Conservation (phyloP, 768 basidiomycete species). For the Hericium rajendrae region DNA sequence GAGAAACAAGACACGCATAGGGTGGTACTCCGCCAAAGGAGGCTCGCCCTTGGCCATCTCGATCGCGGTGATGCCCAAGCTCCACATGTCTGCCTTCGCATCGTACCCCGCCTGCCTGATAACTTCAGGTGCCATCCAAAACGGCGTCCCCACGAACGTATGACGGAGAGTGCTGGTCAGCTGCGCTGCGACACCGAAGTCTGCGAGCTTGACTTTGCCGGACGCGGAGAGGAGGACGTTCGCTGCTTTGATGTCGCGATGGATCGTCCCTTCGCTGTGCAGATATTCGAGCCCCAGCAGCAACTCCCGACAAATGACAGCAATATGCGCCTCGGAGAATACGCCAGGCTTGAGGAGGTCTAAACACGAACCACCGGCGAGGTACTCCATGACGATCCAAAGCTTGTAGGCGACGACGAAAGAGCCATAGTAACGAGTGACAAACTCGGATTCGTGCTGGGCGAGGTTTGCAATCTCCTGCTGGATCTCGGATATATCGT, state of each 20-base stretch:
- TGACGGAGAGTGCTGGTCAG: constrained; percentile 89
- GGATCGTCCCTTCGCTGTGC: constrained; percentile 93
- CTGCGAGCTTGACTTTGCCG: constrained; percentile 94
- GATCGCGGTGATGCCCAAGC: constrained; percentile 93
- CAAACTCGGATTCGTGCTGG: constrained; percentile 92
- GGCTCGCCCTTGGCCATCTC: constrained; percentile 98
- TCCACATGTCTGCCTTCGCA: constrained; percentile 95
- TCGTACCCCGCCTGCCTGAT: constrained; percentile 97
- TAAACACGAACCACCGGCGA: constrained; percentile 96
- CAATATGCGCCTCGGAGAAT: constrained; percentile 91
- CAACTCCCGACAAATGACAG: constrained; percentile 88
- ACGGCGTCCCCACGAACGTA: constrained; percentile 95
- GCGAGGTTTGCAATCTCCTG: constrained; percentile 96
- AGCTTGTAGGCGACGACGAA: constrained; percentile 96
- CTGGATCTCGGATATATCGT: constrained; percentile 98
- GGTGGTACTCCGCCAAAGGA: constrained; percentile 93
- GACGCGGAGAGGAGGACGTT: constrained; percentile 86
- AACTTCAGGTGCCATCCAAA: constrained; percentile 99
- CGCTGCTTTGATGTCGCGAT: constrained; percentile 98
- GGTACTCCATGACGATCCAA: constrained; percentile 99
- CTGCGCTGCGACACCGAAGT: constrained; percentile 98
- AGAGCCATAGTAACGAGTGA: constrained; percentile 93
- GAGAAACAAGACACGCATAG: constrained; percentile 95
- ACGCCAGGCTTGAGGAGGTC: constrained; percentile 88
- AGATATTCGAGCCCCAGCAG: constrained; percentile 91